Evolutionary conservation across 2,329 filamentous ascomycete genomes (phyloP), one percentile per base, ranked within the genome.

Genomic region (Ramularia endophylla): DNA sequence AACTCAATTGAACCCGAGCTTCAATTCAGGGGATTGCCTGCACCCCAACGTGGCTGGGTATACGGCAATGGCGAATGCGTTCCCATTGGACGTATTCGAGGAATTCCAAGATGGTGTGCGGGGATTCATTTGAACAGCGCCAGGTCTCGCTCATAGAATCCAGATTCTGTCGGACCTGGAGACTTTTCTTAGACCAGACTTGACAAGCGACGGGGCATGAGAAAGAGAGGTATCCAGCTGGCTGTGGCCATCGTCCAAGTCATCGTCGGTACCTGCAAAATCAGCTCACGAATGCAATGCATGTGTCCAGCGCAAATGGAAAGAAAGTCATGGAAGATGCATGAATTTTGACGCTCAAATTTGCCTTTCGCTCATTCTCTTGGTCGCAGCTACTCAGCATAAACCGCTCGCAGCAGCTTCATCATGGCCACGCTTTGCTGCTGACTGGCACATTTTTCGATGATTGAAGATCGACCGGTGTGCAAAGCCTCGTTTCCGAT

Each of bases 1-100:
- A 15, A 70, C 67, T n/a, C 65, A 70, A 53, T 53, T 85, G 56
- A 67, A 65, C 16, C 55, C 58, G 9, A 54, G 68, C 44, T 81
- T 71, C 50, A 72, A 84, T 50, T 71, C 72, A 1, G 81, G 81
- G 0, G 81, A 85, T 60, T 80, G 79, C 56, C 57, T 85, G 54
- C 81, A 85, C 65, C 76, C 77, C 0, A 81, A 74, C 56, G 70
- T 71, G 0, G 64, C 57, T 2, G 80, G 78, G 0, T 85, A 81
- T 57, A 70, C 77, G 56, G 67, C 69, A 1, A 64, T 85, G 54
- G 80, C 79, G 1, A 68, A 77, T 43, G 59, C 61, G 38, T 81
- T 84, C 47, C 77, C 77, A 0, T 48, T 83, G 32, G 64, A 68
- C 5, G 56, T 81, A 3, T 78, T 83, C 53, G 58, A 62, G 28